Evolutionary conservation across 768 basidiomycete species (phyloP).

Genomic region (Hypsizygus marmoreus): DNA sequence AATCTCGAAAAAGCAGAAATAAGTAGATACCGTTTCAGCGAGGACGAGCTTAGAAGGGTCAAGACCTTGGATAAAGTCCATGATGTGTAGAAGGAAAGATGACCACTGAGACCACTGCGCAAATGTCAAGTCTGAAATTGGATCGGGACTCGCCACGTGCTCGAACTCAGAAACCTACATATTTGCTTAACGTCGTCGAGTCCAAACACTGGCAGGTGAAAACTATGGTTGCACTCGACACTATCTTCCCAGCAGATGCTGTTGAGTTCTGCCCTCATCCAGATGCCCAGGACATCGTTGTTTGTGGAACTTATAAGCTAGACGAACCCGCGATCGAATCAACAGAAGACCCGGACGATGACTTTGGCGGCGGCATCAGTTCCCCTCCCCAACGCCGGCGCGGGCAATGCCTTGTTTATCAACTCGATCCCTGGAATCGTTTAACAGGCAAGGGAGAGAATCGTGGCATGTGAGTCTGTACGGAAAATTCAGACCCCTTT

Average conservation of each 20-base stretch:
- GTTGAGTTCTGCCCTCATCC: slow-evolving; percentile 87
- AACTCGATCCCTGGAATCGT: slow-evolving; percentile 39
- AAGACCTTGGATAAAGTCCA: slow-evolving; percentile 72
- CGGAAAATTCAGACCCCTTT: background rate
- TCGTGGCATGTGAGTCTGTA: slow-evolving; percentile 34
- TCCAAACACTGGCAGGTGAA: background rate
- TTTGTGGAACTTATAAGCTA: slow-evolving; percentile 92
- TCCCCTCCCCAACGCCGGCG: slow-evolving; percentile 42
- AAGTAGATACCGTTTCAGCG: slow-evolving; percentile 54
- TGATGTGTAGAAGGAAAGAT: slow-evolving; percentile 15
- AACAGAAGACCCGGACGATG: slow-evolving; percentile 8
- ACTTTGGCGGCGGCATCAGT: slow-evolving; percentile 12
- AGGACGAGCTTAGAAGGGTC: slow-evolving; percentile 74
- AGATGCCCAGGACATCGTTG: slow-evolving; percentile 61
- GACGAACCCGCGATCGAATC: slow-evolving; percentile 41
- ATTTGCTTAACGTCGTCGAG: slow-evolving; percentile 2
- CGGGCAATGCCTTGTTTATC: slow-evolving; percentile 77
- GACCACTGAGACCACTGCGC: background rate
- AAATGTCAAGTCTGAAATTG: too few species aligned
- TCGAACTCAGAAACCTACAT: too few species aligned
- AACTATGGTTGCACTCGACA: slow-evolving; percentile 44
- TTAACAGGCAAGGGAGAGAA: slow-evolving; percentile 25
- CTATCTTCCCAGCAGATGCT: slow-evolving; percentile 84
- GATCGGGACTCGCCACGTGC: too few species aligned
- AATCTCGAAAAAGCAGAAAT: background rate